These are phyloP conservation scores for Davidsoniella virescens DNA, from an alignment of 2,329 filamentous ascomycete species.

Conservation along the genomic window DNA sequence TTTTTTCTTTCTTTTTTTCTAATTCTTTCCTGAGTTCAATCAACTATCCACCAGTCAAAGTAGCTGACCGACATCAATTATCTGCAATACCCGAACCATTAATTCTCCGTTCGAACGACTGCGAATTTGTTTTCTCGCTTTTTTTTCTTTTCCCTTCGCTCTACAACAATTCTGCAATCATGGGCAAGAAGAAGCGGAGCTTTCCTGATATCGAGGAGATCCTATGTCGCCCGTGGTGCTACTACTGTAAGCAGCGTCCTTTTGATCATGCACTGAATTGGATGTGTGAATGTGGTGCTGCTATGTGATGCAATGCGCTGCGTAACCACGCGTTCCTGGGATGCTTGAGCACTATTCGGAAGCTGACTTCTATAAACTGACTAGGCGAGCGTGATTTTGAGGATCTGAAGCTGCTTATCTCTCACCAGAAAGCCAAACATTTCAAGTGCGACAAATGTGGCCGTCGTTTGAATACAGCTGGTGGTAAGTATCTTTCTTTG, in stretches of 20 bases:
- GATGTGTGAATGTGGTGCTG: too few relatives aligned
- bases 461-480: constrained; percentile 78
- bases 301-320: background rate
- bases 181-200: constrained; percentile 83
- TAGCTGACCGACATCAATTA: too few relatives aligned
- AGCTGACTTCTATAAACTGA: background rate
- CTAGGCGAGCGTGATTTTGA: constrained; percentile 86
- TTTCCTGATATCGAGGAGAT: constrained; percentile 80
- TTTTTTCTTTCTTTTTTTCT: too few relatives aligned
- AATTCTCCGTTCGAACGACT: too few relatives aligned
- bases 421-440: constrained; percentile 97
- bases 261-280: background rate
- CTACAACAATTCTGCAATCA: constrained; percentile 20
- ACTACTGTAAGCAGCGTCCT: constrained; percentile 53
- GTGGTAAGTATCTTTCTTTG: constrained; percentile 43
- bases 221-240: constrained; percentile 82
- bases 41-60: too few relatives aligned
- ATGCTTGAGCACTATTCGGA: too few relatives aligned
- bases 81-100: too few relatives aligned
- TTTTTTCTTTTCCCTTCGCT: too few relatives aligned
- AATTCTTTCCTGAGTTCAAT: too few relatives aligned
- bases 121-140: too few relatives aligned
- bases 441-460: constrained; percentile 93
- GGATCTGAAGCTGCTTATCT: constrained; percentile 88
- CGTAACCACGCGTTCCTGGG: background rate